A percentile compares a stretch with the other conserved stretches of the same genome.
Evolutionary conservation across 345 rosid genomes (phyloP).

Genomic region (Camelina sativa): DNA sequence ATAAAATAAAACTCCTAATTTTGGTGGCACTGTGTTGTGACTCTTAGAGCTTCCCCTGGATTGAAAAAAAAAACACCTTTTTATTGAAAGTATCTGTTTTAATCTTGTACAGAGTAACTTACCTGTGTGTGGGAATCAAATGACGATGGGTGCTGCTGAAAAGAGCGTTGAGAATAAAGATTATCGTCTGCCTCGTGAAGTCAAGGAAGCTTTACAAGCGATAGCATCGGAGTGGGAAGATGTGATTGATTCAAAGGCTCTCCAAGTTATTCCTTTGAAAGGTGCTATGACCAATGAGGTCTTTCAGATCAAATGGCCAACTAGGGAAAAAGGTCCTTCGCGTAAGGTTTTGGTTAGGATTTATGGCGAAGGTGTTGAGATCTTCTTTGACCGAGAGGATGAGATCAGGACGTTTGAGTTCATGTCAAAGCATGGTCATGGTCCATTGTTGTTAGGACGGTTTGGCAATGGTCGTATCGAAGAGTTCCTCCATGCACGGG

Average conservation of each 20-base stretch:
- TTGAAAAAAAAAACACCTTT: not conserved
- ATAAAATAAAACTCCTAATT: not conserved
- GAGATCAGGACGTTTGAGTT: constrained; percentile 89
- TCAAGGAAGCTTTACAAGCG: constrained; percentile 59
- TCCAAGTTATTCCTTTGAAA: constrained; percentile 67
- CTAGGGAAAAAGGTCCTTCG: constrained; percentile 45
- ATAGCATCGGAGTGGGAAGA: constrained; percentile 80
- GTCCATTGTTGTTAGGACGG: constrained; percentile 83
- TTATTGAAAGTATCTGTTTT: not conserved
- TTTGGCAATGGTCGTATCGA: constrained; percentile 83
- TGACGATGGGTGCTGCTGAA: constrained; percentile 38
- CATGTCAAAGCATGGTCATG: constrained; percentile 86
- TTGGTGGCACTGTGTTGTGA: not conserved
- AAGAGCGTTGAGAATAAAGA: constrained; percentile 36
- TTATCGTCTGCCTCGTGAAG: constrained; percentile 45
- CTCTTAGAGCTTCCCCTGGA: not conserved
- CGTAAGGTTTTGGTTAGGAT: constrained; percentile 74
- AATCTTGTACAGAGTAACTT: not conserved
- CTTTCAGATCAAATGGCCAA: constrained; percentile 85
- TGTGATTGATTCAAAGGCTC: constrained; percentile 56
- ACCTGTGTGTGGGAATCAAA: not conserved
- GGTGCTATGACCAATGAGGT: constrained; percentile 98
- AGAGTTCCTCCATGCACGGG: constrained; percentile 91
- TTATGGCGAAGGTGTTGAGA: constrained; percentile 91
- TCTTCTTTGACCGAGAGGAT: constrained; percentile 75